Conservation (phyloP, 2,329 filamentous ascomycete genomes). For the Hypoxylon sp. region DNA sequence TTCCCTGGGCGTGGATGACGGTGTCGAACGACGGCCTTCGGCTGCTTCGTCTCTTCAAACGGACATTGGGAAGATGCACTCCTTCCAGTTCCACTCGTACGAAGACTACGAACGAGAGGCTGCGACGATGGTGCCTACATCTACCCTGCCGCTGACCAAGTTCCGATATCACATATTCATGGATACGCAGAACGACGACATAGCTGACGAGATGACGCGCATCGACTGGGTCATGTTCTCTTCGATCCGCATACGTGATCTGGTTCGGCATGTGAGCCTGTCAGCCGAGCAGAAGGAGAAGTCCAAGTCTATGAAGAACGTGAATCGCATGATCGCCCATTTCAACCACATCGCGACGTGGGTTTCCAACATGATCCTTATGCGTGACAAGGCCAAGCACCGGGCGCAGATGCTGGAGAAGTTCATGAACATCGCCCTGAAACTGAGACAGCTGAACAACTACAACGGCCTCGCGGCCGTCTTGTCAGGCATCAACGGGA, state of each 20-base stretch:
- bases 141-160: slow-evolving; percentile 77
- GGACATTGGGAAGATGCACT: slow-evolving; percentile 50
- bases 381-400: slow-evolving; percentile 96
- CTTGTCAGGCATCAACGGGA: slow-evolving; percentile 89
- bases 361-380: slow-evolving; percentile 82
- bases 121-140: slow-evolving; percentile 72
- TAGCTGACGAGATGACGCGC: slow-evolving; percentile 89
- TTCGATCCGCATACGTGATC: slow-evolving; percentile 89
- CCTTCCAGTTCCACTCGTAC: slow-evolving; percentile 68
- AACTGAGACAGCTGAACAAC: slow-evolving; percentile 90
- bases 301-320: slow-evolving; percentile 80
- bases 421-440: slow-evolving; percentile 89
- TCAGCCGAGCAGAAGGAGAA: slow-evolving; percentile 74
- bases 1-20: slow-evolving; percentile 58
- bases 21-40: slow-evolving; percentile 53
- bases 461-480: slow-evolving; percentile 97
- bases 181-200: slow-evolving; percentile 81
- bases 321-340: slow-evolving; percentile 93
- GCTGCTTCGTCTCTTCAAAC: slow-evolving; percentile 55
- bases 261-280: slow-evolving; percentile 89
- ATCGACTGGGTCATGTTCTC: slow-evolving; percentile 99
- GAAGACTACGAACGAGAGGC: slow-evolving; percentile 86
- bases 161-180: slow-evolving; percentile 90
- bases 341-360: slow-evolving; percentile 87
- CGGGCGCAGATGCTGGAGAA: slow-evolving; percentile 90